Evolutionary conservation across 257 asterid genomes (phyloP).

Genomic region (Paraleonurus japonicus): DNA sequence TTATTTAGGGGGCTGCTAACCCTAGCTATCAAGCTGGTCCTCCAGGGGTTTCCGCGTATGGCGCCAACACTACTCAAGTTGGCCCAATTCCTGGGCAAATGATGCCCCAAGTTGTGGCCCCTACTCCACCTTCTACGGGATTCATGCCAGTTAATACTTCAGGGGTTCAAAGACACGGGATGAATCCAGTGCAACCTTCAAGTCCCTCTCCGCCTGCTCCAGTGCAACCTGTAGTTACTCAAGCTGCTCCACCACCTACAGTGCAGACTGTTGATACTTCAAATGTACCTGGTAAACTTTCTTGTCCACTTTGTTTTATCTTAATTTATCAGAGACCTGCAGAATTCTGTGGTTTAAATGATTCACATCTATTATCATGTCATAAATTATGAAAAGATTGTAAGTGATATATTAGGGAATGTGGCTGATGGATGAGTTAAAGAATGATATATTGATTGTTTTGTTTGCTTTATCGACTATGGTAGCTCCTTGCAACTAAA

Average conservation of each 20-base stretch:
- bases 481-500: background rate
- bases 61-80: constrained; percentile 44
- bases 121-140: constrained; percentile 57
- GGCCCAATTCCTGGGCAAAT: constrained; percentile 57
- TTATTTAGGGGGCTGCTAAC: constrained; percentile 50
- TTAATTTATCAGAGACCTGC: constrained; percentile 6
- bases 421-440: background rate
- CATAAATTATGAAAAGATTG: background rate
- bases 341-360: background rate
- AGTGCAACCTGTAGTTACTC: constrained; percentile 56
- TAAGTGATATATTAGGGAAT: background rate
- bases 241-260: constrained; percentile 94
- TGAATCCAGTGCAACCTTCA: constrained; percentile 66
- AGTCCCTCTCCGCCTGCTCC: constrained; percentile 67
- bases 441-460: background rate
- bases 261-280: constrained; percentile 96
- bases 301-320: constrained; percentile 13
- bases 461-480: background rate
- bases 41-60: constrained; percentile 53
- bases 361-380: background rate
- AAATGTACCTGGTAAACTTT: constrained; percentile 78
- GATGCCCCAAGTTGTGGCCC: constrained; percentile 61
- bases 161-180: constrained; percentile 69
- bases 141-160: constrained; percentile 61
- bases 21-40: constrained; percentile 66